Conservation (phyloP, 2,329 filamentous ascomycete genomes). For the Fusarium guadeloupense region DNA sequence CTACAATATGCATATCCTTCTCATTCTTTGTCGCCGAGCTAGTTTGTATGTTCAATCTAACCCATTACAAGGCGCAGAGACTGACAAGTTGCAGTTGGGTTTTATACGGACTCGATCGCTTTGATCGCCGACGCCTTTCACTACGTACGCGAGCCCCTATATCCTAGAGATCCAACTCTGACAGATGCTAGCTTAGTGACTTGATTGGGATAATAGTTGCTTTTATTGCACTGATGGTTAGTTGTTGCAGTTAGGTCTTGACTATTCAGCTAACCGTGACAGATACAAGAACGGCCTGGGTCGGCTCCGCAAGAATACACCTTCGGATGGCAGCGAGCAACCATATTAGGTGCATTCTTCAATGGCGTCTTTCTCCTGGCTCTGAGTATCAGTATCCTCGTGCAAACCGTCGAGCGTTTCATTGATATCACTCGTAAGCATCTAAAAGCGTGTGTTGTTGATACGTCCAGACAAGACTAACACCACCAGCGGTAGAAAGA, state of each 20-base stretch:
- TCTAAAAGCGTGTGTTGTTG: not conserved
- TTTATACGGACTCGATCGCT: slow-evolving; percentile 75
- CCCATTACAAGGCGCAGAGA: not conserved
- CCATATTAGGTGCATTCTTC: slow-evolving; percentile 81
- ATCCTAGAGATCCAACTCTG: not conserved
- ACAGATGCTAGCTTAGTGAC: slow-evolving; percentile 68
- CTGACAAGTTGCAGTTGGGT: slow-evolving; percentile 60
- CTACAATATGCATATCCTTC: slow-evolving; percentile 60
- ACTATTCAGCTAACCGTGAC: not conserved
- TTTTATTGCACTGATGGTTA: slow-evolving; percentile 69
- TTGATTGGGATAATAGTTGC: slow-evolving; percentile 75
- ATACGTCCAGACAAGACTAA: slow-evolving; percentile 21
- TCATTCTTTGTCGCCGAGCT: slow-evolving; percentile 63
- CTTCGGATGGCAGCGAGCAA: slow-evolving; percentile 80
- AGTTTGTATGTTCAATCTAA: slow-evolving; percentile 48
- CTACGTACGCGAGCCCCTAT: slow-evolving; percentile 55
- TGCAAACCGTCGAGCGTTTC: slow-evolving; percentile 79
- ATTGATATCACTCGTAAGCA: slow-evolving; percentile 63
- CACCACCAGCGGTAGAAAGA: slow-evolving; percentile 64
- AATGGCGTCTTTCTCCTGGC: slow-evolving; percentile 80
- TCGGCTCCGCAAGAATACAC: slow-evolving; percentile 62
- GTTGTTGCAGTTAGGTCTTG: slow-evolving; percentile 23
- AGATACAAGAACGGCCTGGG: slow-evolving; percentile 65
- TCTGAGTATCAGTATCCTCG: slow-evolving; percentile 74
- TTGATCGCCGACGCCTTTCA: slow-evolving; percentile 82